Evolutionary conservation across 768 basidiomycete species (phyloP).

Genomic region (Lyophyllum decastes): DNA sequence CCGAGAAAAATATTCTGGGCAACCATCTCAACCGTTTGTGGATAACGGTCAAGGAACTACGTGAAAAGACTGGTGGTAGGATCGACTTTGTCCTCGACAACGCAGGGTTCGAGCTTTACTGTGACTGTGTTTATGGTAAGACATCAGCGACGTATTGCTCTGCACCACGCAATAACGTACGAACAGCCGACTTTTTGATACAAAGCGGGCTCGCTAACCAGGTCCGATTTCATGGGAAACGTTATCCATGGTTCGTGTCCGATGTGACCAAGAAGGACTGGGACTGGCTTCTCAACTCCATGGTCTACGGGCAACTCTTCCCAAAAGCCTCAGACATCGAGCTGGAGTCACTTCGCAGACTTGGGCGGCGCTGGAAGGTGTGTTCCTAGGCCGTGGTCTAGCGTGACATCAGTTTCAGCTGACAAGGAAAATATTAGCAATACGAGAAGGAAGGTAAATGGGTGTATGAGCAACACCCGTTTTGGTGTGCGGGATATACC

Average conservation of each 20-base stretch:
- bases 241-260: conserved; percentile 93
- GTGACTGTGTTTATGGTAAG: conserved; percentile 83
- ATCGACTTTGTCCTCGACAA: conserved; percentile 86
- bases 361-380: conserved; percentile 92
- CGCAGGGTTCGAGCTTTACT: conserved; percentile 88
- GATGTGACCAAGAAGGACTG: conserved; percentile 94
- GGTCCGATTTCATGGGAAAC: conserved; percentile 94
- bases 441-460: conserved; percentile 92
- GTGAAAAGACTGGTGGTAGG: conserved; percentile 70
- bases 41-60: conserved; percentile 71
- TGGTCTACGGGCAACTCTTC: conserved; percentile 93
- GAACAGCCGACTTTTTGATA: conserved; percentile 85
- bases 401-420: background rate
- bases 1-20: conserved; percentile 94
- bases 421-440: conserved; percentile 46
- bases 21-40: conserved; percentile 76
- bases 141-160: background rate
- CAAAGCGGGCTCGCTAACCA: conserved; percentile 85
- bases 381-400: background rate
- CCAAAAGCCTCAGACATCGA: conserved; percentile 79
- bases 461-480: conserved; percentile 93
- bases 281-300: conserved; percentile 87
- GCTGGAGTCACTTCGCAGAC: conserved; percentile 73
- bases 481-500: conserved; percentile 96
- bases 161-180: conserved; percentile 7